Percentiles rank a stretch among this genome's conserved stretches.
Conservation (phyloP, 1,284 basidiomycete genomes). For the Cryptococcus amylolentus region DNA sequence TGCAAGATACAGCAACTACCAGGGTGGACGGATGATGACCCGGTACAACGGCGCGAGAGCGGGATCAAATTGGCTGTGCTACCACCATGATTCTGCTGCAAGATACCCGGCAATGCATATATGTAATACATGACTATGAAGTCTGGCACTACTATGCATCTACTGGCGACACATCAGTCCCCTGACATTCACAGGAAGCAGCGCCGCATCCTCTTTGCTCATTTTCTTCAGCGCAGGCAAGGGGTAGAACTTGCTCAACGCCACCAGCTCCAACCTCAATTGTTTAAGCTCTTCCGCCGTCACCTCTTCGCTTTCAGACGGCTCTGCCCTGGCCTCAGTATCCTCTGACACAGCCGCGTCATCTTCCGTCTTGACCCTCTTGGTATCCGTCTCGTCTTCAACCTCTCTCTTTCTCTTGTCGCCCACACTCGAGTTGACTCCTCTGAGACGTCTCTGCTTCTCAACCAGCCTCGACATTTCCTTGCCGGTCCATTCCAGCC, state of each 20-base stretch:
- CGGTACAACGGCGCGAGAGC: too few species aligned
- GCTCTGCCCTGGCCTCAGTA: not conserved
- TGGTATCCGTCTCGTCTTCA: not conserved
- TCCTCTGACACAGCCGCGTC: not conserved
- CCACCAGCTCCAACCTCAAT: constrained; percentile 42
- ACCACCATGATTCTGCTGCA: too few species aligned
- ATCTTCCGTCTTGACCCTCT: constrained; percentile 4
- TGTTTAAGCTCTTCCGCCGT: constrained; percentile 18
- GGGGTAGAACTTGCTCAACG: constrained; percentile 45
- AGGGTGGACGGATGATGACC: too few species aligned
- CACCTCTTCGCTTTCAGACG: not conserved
- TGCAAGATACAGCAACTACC: too few species aligned
- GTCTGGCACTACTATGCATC: not conserved
- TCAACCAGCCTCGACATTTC: constrained; percentile 22
- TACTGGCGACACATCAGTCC: constrained; percentile 27
- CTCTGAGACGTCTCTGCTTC: not conserved
- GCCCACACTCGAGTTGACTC: not conserved
- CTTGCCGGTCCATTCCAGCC: constrained; percentile 28
- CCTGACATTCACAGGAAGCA: constrained; percentile 41
- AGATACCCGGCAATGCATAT: too few species aligned
- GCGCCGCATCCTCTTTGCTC: constrained; percentile 32
- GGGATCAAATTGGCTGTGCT: too few species aligned
- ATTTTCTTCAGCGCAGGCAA: constrained; percentile 43
- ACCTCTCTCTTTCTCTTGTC: constrained; percentile 4
- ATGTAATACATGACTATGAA: too few species aligned